Percentiles rank a stretch among this genome's conserved stretches.
Evolutionary conservation across 75 land plant genomes (phyloP).

Genomic region (Cryptomeria japonica): DNA sequence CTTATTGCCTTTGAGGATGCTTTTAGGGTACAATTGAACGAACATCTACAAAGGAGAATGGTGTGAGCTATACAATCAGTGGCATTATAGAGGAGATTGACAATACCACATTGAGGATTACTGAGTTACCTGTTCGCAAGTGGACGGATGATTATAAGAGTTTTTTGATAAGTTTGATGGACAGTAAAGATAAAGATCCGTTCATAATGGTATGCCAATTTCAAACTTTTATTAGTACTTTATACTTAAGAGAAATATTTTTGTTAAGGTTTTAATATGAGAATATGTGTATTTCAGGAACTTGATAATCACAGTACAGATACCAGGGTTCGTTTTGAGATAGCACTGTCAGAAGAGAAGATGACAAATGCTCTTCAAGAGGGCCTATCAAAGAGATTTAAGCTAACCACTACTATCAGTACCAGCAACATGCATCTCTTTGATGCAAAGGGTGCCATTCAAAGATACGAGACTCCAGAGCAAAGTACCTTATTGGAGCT

Average conservation of each 20-base stretch:
- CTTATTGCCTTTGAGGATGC: background rate
- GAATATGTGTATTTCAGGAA: conserved; percentile 45
- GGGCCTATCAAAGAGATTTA: conserved; percentile 86
- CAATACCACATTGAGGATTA: conserved; percentile 75
- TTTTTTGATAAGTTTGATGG: conserved; percentile 67
- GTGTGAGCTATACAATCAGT: conserved; percentile 61
- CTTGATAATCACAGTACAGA: conserved; percentile 61
- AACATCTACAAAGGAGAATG: conserved; percentile 70
- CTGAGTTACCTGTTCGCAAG: conserved; percentile 83
- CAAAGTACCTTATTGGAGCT: conserved; percentile 53
- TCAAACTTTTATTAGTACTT: background rate
- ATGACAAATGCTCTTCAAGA: conserved; percentile 69
- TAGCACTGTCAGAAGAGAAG: conserved; percentile 65
- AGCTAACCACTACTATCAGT: conserved; percentile 86
- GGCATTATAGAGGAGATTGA: conserved; percentile 82
- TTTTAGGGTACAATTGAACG: conserved; percentile 79
- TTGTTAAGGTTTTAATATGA: background rate
- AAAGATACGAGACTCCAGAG: conserved; percentile 89
- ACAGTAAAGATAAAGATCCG: conserved; percentile 65
- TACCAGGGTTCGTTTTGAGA: conserved; percentile 68
- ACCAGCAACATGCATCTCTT: conserved; percentile 98
- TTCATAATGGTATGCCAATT: conserved; percentile 72
- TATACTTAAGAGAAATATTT: background rate
- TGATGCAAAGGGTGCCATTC: conserved; percentile 71
- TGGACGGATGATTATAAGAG: conserved; percentile 97